phyloP scores from a whole-genome alignment of 2,329 filamentous ascomycete genomes.

The Fusarium tuaranense region DNA sequence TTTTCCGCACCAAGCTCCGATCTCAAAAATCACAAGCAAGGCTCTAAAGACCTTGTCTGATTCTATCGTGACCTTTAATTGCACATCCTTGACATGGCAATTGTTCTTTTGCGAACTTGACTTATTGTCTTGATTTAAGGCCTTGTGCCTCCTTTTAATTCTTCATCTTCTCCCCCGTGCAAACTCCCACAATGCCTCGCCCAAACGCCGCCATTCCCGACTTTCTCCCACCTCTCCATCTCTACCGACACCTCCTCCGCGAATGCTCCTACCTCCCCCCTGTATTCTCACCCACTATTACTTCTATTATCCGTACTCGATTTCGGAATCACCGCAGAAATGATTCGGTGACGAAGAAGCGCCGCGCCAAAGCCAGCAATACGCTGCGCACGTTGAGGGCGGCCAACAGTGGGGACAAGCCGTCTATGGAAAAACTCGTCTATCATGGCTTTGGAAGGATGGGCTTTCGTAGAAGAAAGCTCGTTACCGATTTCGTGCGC shows the following conservation, averaged over 20 bases:
- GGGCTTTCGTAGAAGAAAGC: slow-evolving; percentile 62
- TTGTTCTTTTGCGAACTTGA: background rate
- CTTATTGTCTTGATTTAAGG: background rate
- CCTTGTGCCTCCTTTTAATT: slow-evolving; percentile 11
- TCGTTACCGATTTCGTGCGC: slow-evolving; percentile 56
- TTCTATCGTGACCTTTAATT: background rate
- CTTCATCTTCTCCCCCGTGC: background rate
- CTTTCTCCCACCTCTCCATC: slow-evolving; percentile 45
- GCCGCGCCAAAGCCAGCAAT: slow-evolving; percentile 56
- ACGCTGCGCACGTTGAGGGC: slow-evolving; percentile 63
- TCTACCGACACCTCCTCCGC: slow-evolving; percentile 71
- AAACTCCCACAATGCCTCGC: slow-evolving; percentile 43
- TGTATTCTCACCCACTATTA: slow-evolving; percentile 59
- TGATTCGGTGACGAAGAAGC: slow-evolving; percentile 42
- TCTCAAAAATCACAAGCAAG: slow-evolving; percentile 14
- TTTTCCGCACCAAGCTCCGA: slow-evolving; percentile 18
- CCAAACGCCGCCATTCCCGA: slow-evolving; percentile 42
- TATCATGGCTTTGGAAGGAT: slow-evolving; percentile 63
- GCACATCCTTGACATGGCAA: background rate
- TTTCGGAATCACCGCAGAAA: slow-evolving; percentile 58
- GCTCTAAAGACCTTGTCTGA: background rate
- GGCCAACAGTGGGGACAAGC: slow-evolving; percentile 63
- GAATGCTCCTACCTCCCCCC: slow-evolving; percentile 70
- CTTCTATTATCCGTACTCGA: slow-evolving; percentile 55
- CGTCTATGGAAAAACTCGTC: slow-evolving; percentile 61